Evolutionary conservation across 2,329 filamentous ascomycete genomes (phyloP), one percentile per base, ranked within the genome.

Genomic region (Microcera coccophila): DNA sequence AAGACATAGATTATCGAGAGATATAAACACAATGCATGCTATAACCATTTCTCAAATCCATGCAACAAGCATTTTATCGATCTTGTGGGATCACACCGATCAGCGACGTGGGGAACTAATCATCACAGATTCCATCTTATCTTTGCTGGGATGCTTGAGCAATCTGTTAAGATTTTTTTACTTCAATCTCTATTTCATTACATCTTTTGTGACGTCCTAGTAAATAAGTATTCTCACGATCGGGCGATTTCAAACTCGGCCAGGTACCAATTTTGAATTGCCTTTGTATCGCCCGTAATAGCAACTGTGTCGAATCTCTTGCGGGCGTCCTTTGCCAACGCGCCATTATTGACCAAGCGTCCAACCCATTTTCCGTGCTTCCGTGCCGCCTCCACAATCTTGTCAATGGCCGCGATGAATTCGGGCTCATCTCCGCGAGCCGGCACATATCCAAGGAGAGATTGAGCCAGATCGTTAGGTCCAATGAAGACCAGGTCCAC

Each of bases 311-410:
- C 71, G 53, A 65, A 74, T 12, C 36, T 54, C 21, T 57, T 42
- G 35, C 58, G 55, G 5, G 54, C 62, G 46, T 69, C 61, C 61
- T 73, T 74, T 4, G 66, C 64, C 38, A 54, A 46, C 3, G 56
- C 54, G 36, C 70, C 68, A 52, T 75, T 64, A 44, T 74, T 73
- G 1, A 69, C 65, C 63, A 76, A 65, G 2, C 71, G 65, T 1
- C 63, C 73, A 4, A 67, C 66, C 73, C 71, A 74, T 58, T 78
- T 78, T 3, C 73, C 73, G 48, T 76, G 62, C 50, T 65, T 71
- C 31, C 63, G 55, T 1, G 68, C 74, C 8, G 74, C 69, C 18
- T 61, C 54, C 3, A 71, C 62, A 21, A 74, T 68, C 53, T 66
- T 73, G 31, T 72, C 64, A 20, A 76, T 58, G 2, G 73, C 73